Evolutionary conservation across 768 basidiomycete species (phyloP).

Genomic region (Asterophora lycoperdoides): DNA sequence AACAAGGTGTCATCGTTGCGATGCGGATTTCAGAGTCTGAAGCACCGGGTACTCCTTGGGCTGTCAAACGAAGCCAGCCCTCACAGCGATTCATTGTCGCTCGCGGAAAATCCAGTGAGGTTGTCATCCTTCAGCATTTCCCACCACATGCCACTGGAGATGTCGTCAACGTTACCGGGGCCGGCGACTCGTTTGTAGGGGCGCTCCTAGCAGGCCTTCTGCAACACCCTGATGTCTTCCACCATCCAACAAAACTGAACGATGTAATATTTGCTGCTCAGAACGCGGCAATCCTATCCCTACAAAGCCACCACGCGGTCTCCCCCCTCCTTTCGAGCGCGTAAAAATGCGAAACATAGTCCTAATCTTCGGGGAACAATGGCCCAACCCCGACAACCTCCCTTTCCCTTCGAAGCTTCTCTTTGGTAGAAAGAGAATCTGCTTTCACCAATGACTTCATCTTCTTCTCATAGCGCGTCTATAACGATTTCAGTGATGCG

Average conservation of each 20-base stretch:
- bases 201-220: constrained; percentile 69
- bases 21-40: constrained; percentile 45
- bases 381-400: constrained; percentile 63
- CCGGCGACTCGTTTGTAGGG: constrained; percentile 41
- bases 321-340: constrained; percentile 55
- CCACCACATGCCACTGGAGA: constrained; percentile 45
- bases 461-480: constrained; percentile 59
- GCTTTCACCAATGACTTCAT: constrained; percentile 36
- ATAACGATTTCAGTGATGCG: constrained; percentile 1
- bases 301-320: constrained; percentile 57
- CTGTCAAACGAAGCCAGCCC: constrained; percentile 41
- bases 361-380: constrained; percentile 18
- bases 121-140: constrained; percentile 70
- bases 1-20: constrained; percentile 57
- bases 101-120: constrained; percentile 41
- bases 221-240: constrained; percentile 39
- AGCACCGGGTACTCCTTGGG: constrained; percentile 47
- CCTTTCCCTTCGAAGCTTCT: constrained; percentile 45
- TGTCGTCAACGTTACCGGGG: constrained; percentile 77
- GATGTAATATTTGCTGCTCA: constrained; percentile 54
- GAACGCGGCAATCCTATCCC: constrained; percentile 55
- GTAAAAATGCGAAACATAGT: neutral
- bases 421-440: constrained; percentile 37
- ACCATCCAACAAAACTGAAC: constrained; percentile 40
- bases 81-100: constrained; percentile 47